A percentile compares a stretch with the other conserved stretches of the same genome.
Conservation (phyloP, 2,329 filamentous ascomycete species). For the Pestalotiopsis sp. region DNA sequence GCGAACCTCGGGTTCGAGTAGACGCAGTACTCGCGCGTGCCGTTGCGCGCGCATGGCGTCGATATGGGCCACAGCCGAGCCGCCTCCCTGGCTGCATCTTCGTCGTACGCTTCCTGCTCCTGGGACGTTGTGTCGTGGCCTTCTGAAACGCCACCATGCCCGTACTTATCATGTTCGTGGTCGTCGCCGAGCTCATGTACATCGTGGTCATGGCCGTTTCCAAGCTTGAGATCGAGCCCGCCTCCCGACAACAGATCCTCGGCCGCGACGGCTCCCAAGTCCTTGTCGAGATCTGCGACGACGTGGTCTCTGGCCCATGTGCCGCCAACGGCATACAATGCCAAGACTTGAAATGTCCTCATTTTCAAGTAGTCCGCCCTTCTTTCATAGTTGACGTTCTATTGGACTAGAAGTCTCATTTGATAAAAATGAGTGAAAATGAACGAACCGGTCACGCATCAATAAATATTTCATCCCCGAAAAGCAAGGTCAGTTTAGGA, state of each 20-base stretch:
- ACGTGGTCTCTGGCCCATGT: neutral
- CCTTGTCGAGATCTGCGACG: neutral
- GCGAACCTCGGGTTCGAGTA: constrained; percentile 39
- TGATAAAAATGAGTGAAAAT: no score
- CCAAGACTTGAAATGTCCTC: neutral
- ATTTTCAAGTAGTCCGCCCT: neutral
- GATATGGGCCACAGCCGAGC: constrained; percentile 15
- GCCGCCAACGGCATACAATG: neutral
- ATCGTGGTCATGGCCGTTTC: neutral
- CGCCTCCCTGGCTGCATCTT: neutral
- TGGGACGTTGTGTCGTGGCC: no score
- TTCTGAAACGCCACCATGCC: neutral
- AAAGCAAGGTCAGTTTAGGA: neutral
- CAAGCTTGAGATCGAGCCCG: neutral
- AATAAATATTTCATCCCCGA: neutral
- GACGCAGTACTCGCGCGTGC: constrained; percentile 33
- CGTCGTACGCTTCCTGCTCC: no score
- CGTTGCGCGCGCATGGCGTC: constrained; percentile 17
- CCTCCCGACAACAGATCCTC: neutral
- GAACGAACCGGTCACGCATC: no score
- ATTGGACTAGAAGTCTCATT: neutral
- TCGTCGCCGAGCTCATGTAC: neutral
- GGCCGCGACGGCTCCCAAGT: neutral
- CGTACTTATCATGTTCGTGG: neutral
- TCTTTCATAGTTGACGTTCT: neutral